phyloP scores from a whole-genome alignment of 2,329 filamentous ascomycete species.

The Venturia asperata region DNA sequence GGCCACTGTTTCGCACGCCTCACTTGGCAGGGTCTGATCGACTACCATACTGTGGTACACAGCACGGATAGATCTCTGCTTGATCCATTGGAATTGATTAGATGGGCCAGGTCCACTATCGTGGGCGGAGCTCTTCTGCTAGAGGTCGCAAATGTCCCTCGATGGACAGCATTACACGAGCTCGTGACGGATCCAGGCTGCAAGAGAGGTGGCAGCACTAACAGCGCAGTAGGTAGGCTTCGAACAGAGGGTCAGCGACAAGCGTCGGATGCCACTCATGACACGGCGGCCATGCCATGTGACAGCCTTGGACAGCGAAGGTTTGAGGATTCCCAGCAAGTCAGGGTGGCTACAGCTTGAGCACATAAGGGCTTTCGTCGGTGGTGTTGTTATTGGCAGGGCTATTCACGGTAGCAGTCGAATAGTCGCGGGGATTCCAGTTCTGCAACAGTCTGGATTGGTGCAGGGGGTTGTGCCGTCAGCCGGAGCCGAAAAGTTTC shows the following conservation, averaged over 20 bases:
- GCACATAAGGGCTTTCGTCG: neutral
- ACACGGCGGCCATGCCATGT: neutral
- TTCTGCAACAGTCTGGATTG: neutral
- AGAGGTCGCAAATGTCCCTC: neutral
- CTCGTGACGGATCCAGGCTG: constrained; percentile 1
- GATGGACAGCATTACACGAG: neutral
- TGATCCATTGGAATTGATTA: neutral
- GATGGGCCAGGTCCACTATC: neutral
- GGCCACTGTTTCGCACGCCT: neutral
- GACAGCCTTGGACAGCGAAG: neutral
- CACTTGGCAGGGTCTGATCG: neutral
- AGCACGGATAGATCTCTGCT: neutral
- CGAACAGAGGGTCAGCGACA: neutral
- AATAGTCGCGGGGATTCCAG: neutral
- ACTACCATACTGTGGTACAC: no score
- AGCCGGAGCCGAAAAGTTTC: neutral
- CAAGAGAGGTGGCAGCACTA: constrained; percentile 3
- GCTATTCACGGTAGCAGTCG: constrained; percentile 2
- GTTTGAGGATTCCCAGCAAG: neutral
- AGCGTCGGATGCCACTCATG: neutral
- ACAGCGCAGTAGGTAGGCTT: neutral
- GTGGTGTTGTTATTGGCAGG: neutral
- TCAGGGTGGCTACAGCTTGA: neutral
- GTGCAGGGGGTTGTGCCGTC: neutral
- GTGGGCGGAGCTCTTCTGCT: neutral